Percentiles rank a stretch among this genome's conserved stretches.
These are phyloP conservation scores for Solanum medicagineum DNA, from an alignment of 257 asterid species.

Conservation along the genomic window DNA sequence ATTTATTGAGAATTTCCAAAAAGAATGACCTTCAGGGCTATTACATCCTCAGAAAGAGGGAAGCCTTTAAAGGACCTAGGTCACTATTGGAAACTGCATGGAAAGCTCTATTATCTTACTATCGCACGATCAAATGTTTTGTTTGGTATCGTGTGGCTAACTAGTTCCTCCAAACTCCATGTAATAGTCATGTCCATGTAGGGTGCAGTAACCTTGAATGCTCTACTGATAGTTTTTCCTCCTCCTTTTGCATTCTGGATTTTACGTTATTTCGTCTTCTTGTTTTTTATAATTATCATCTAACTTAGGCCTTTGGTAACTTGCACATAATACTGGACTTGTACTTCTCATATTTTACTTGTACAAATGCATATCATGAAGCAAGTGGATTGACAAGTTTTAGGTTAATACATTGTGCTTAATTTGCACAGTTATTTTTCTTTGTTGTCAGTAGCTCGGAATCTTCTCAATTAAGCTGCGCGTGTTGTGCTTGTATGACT, in stretches of 20 bases:
- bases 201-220: background rate
- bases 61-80: background rate
- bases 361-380: background rate
- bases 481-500: background rate
- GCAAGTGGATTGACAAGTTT: background rate
- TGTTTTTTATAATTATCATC: background rate
- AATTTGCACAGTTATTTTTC: background rate
- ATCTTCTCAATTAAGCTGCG: background rate
- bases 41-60: background rate
- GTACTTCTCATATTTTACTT: background rate
- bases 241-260: background rate
- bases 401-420: background rate
- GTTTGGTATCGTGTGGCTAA: background rate
- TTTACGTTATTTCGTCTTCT: background rate
- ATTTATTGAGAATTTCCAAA: too few species aligned
- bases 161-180: background rate
- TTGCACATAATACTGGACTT: background rate
- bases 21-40: too few species aligned
- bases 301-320: background rate
- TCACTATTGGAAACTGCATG: background rate
- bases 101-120: background rate
- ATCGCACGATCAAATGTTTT: background rate
- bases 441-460: background rate
- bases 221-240: background rate
- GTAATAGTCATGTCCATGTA: background rate